Conservation (phyloP, 345 rosid genomes). For the Geranium brycei region DNA sequence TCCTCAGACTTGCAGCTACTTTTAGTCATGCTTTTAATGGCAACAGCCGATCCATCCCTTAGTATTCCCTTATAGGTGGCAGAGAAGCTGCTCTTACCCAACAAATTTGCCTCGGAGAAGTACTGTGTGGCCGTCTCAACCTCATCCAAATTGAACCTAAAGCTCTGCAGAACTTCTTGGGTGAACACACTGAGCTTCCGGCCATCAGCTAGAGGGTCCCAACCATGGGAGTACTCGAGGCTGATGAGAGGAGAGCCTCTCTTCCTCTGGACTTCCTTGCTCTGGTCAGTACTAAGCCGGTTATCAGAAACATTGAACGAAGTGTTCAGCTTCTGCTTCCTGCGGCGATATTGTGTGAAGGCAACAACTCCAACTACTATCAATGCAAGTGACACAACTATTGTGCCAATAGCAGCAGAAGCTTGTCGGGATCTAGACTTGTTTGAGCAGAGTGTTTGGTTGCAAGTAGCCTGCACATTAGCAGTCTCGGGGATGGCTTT, state of each 20-base stretch:
- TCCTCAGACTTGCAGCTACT: constrained; percentile 81
- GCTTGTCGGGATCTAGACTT: constrained; percentile 19
- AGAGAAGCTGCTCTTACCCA: constrained; percentile 68
- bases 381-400: constrained; percentile 30
- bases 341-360: constrained; percentile 44
- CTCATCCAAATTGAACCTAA: constrained; percentile 83
- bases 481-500: constrained; percentile 61
- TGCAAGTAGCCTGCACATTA: constrained; percentile 37
- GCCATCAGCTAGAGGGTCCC: constrained; percentile 81
- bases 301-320: constrained; percentile 42
- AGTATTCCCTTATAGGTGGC: constrained; percentile 66
- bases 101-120: constrained; percentile 62
- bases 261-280: constrained; percentile 43
- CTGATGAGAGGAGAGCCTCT: constrained; percentile 67
- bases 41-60: constrained; percentile 73
- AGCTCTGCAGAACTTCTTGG: constrained; percentile 79
- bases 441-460: constrained; percentile 21
- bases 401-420: constrained; percentile 36
- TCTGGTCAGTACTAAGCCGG: constrained; percentile 55
- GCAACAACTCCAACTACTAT: constrained; percentile 32
- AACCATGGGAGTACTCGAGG: constrained; percentile 78
- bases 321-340: constrained; percentile 62
- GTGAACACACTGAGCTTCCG: constrained; percentile 39
- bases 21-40: constrained; percentile 64
- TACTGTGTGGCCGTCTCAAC: constrained; percentile 90